These are phyloP conservation scores for Arthrobotrys megalospora DNA, from an alignment of 2,329 filamentous ascomycete species.

Conservation along the genomic window DNA sequence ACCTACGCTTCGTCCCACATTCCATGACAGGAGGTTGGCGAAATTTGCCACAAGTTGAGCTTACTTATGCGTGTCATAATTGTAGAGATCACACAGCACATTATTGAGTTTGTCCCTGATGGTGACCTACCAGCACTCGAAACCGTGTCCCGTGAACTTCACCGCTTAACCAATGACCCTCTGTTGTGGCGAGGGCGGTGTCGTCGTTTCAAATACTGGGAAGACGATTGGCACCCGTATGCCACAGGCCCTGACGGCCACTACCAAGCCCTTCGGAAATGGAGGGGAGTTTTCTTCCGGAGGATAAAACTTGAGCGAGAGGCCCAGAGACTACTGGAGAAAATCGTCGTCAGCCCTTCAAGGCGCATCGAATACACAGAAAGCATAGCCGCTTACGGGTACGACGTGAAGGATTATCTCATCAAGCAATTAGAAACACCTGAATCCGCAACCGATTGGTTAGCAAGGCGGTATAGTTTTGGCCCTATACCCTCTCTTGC, in stretches of 20 bases:
- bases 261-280: conserved; percentile 75
- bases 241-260: conserved; percentile 70
- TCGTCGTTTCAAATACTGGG: conserved; percentile 81
- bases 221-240: conserved; percentile 65
- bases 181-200: conserved; percentile 88
- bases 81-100: conserved; percentile 89
- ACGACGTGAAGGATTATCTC: conserved; percentile 90
- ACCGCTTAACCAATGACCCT: conserved; percentile 78
- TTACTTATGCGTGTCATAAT: conserved; percentile 67
- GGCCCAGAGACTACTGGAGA: conserved; percentile 75
- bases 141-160: conserved; percentile 76
- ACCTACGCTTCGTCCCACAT: neutral
- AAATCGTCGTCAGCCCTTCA: conserved; percentile 79
- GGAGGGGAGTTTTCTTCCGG: conserved; percentile 79
- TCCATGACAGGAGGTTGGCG: too few species aligned
- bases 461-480: conserved; percentile 77
- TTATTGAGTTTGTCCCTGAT: conserved; percentile 77
- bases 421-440: conserved; percentile 75
- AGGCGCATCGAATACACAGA: conserved; percentile 79
- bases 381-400: conserved; percentile 80
- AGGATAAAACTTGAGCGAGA: conserved; percentile 72
- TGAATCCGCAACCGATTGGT: conserved; percentile 77
- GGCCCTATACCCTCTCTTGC: neutral
- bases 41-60: too few species aligned
- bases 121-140: conserved; percentile 71